Conservation (phyloP, 139 green algal genomes). For the Chlamydomonas sp. region DNA sequence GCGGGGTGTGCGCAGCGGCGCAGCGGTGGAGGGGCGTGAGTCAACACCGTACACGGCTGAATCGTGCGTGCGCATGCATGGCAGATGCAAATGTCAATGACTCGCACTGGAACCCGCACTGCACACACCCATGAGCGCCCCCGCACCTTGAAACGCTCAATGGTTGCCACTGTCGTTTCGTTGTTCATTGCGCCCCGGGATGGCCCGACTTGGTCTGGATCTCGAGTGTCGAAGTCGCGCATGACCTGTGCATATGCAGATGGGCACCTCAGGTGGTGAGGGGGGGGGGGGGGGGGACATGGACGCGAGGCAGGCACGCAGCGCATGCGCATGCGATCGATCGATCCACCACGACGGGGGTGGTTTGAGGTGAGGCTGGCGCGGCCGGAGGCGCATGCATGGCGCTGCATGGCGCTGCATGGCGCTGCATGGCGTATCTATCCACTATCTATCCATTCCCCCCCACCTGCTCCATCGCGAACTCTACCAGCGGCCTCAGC, state of each 20-base stretch:
- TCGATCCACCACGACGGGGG: neutral
- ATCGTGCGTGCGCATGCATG: too few species aligned
- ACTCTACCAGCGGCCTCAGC: slow-evolving; percentile 46
- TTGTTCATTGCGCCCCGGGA: slow-evolving; percentile 24
- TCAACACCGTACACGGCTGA: too few species aligned
- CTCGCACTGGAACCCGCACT: too few species aligned
- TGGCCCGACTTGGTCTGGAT: slow-evolving; percentile 38
- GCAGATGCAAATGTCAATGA: too few species aligned
- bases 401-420: too few species aligned
- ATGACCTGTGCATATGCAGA: slow-evolving; percentile 3
- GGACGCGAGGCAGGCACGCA: neutral
- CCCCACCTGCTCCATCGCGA: slow-evolving; percentile 31
- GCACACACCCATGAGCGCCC: too few species aligned
- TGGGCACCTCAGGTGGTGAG: neutral
- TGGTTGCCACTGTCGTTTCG: slow-evolving; percentile 16
- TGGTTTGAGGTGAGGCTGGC: too few species aligned
- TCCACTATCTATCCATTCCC: too few species aligned
- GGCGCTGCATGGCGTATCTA: too few species aligned
- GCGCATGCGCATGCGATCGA: neutral
- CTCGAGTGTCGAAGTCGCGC: slow-evolving; percentile 13
- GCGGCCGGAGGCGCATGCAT: too few species aligned
- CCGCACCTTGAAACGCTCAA: slow-evolving; percentile 34
- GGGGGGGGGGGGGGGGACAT: neutral
- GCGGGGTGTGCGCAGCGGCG: too few species aligned
- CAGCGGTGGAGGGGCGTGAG: too few species aligned